A percentile compares a stretch with the other conserved stretches of the same genome.
Evolutionary conservation across 148 eudicot species (phyloP).

Genomic region (Persicaria maculosa): DNA sequence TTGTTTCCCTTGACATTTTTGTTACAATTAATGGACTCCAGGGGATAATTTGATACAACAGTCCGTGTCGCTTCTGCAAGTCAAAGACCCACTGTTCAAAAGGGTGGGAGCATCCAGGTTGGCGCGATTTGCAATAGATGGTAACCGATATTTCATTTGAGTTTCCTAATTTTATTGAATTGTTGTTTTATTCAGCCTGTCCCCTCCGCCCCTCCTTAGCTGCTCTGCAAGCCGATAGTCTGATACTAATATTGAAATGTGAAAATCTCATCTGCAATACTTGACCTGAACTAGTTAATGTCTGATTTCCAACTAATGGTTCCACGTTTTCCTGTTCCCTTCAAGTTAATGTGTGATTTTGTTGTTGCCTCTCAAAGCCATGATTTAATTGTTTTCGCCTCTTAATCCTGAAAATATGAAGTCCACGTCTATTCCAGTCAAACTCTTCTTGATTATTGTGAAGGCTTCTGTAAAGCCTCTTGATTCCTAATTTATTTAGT

Average conservation of each 20-base stretch:
- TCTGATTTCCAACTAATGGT: neutral
- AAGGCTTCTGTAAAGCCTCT: too few relatives aligned
- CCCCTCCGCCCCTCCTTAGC: neutral
- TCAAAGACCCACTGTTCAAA: slow-evolving; percentile 90
- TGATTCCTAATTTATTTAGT: too few relatives aligned
- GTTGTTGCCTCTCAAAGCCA: neutral
- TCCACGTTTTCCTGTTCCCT: neutral
- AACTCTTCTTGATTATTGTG: too few relatives aligned
- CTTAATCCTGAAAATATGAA: neutral
- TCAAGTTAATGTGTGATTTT: neutral
- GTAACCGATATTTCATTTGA: slow-evolving; percentile 27
- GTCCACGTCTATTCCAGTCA: neutral
- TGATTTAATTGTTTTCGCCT: neutral
- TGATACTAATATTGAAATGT: neutral
- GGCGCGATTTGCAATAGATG: slow-evolving; percentile 78
- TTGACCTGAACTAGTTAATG: neutral
- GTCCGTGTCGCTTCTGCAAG: slow-evolving; percentile 79
- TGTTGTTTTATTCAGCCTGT: neutral
- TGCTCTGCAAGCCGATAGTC: neutral
- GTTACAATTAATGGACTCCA: slow-evolving; percentile 21
- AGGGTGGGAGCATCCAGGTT: slow-evolving; percentile 97
- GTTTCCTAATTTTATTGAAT: too few relatives aligned
- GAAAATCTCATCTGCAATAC: neutral
- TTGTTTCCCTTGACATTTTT: neutral
- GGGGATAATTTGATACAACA: slow-evolving; percentile 89